Conservation (phyloP, 768 basidiomycete genomes). For the Termitomyces sp. region DNA sequence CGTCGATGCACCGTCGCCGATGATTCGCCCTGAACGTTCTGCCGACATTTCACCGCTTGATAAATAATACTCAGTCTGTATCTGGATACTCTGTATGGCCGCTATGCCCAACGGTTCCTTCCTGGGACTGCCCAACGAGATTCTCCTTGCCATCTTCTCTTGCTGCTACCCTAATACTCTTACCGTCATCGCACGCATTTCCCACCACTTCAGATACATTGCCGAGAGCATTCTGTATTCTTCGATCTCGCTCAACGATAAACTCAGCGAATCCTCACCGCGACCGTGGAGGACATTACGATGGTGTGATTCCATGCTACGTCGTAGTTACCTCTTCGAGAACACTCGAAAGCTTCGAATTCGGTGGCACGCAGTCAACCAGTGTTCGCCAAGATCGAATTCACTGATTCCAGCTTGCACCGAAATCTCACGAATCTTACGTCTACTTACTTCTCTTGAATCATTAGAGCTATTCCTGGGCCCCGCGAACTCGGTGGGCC, state of each 20-base stretch:
- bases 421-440: slow-evolving; percentile 31
- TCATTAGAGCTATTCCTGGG: slow-evolving; percentile 50
- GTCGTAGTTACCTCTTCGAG: slow-evolving; percentile 39
- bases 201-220: slow-evolving; percentile 41
- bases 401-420: slow-evolving; percentile 33
- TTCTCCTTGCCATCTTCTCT: slow-evolving; percentile 42
- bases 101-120: neutral
- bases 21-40: slow-evolving; percentile 22
- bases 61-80: slow-evolving; percentile 20
- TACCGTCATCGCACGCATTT: slow-evolving; percentile 36
- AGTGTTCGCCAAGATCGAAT: slow-evolving; percentile 19
- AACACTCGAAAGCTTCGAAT: slow-evolving; percentile 41
- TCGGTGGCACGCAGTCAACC: slow-evolving; percentile 46
- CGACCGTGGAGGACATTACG: slow-evolving; percentile 35
- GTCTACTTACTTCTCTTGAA: slow-evolving; percentile 36
- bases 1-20: slow-evolving; percentile 37
- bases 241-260: slow-evolving; percentile 42
- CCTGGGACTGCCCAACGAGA: slow-evolving; percentile 46
- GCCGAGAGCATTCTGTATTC: slow-evolving; percentile 58
- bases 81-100: neutral
- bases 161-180: slow-evolving; percentile 31
- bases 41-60: slow-evolving; percentile 31
- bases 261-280: slow-evolving; percentile 34
- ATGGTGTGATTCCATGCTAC: slow-evolving; percentile 48
- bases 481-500: slow-evolving; percentile 30